Conservation (phyloP, 2,329 filamentous ascomycete genomes). For the Pseudopyricularia cyperi region DNA sequence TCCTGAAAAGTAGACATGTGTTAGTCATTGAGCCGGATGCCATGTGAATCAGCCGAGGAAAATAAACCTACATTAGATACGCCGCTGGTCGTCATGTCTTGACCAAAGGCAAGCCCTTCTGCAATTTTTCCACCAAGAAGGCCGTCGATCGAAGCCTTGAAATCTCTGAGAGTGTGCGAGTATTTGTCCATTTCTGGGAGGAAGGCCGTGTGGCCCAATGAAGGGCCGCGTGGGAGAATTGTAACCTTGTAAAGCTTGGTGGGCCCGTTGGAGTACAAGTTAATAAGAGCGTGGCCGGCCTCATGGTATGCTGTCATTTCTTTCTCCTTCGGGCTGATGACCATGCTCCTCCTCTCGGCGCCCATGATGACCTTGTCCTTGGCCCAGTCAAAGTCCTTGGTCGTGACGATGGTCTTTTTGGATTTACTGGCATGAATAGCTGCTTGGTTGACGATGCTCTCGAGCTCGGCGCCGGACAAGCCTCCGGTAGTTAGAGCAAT, state of each 20-base stretch:
- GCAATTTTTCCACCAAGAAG: slow-evolving; percentile 67
- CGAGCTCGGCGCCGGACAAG: slow-evolving; percentile 87
- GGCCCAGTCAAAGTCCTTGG: slow-evolving; percentile 86
- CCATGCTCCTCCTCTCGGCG: slow-evolving; percentile 76
- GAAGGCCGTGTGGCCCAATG: slow-evolving; percentile 76
- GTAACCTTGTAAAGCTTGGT: slow-evolving; percentile 91
- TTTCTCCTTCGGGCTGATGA: slow-evolving; percentile 91
- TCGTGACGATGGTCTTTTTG: slow-evolving; percentile 61
- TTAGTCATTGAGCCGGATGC: neutral
- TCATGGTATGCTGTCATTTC: slow-evolving; percentile 95
- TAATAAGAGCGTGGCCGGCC: slow-evolving; percentile 85
- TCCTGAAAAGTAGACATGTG: slow-evolving; percentile 43
- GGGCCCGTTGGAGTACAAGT: slow-evolving; percentile 63
- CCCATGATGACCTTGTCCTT: slow-evolving; percentile 98
- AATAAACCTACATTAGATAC: slow-evolving; percentile 54
- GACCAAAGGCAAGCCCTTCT: slow-evolving; percentile 78
- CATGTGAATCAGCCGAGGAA: no score
- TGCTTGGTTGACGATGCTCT: slow-evolving; percentile 94
- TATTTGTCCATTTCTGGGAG: slow-evolving; percentile 90
- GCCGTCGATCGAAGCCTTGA: slow-evolving; percentile 56
- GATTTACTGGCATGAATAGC: slow-evolving; percentile 88
- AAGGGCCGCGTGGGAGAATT: slow-evolving; percentile 79
- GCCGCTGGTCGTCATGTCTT: slow-evolving; percentile 84
- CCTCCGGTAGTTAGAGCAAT: slow-evolving; percentile 82
- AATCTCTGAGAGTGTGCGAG: slow-evolving; percentile 74